These are phyloP conservation scores for Camellia lanceoleosa DNA, from an alignment of 148 eudicot species.

Conservation along the genomic window DNA sequence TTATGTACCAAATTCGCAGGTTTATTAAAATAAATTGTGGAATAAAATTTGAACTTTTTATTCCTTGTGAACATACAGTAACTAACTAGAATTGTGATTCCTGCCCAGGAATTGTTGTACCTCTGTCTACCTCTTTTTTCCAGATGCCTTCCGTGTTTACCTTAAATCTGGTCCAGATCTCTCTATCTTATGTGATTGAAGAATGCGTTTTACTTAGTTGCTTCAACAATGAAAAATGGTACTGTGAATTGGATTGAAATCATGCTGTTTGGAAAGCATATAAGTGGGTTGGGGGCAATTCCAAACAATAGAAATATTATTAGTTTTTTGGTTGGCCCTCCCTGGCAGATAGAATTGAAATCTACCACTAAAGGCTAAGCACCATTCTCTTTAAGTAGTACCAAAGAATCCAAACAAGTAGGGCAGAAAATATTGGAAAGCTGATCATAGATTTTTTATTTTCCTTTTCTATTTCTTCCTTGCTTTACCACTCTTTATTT, in stretches of 20 bases:
- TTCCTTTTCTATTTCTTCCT: background rate
- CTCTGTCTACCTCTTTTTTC: background rate
- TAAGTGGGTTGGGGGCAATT: background rate
- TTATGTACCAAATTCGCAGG: conserved; percentile 15
- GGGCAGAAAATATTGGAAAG: conserved; percentile 5
- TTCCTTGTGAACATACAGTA: background rate
- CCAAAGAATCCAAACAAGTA: conserved; percentile 1
- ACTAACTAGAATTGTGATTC: background rate
- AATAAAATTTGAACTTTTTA: background rate
- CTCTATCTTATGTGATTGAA: no score
- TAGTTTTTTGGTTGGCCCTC: background rate
- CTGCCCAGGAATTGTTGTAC: background rate
- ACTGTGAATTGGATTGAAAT: no score
- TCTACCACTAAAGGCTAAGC: conserved; percentile 9
- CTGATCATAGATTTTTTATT: background rate
- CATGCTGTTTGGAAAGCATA: no score
- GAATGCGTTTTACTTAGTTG: no score
- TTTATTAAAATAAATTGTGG: conserved; percentile 25
- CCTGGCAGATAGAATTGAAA: conserved; percentile 8
- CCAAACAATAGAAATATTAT: background rate
- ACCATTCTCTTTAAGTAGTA: background rate
- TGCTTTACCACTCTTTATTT: background rate
- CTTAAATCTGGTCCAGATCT: no score
- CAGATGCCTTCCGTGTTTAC: no score
- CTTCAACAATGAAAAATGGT: no score